Conservation (phyloP, 441 rosid species). For the Syzygium syzygioides region DNA sequence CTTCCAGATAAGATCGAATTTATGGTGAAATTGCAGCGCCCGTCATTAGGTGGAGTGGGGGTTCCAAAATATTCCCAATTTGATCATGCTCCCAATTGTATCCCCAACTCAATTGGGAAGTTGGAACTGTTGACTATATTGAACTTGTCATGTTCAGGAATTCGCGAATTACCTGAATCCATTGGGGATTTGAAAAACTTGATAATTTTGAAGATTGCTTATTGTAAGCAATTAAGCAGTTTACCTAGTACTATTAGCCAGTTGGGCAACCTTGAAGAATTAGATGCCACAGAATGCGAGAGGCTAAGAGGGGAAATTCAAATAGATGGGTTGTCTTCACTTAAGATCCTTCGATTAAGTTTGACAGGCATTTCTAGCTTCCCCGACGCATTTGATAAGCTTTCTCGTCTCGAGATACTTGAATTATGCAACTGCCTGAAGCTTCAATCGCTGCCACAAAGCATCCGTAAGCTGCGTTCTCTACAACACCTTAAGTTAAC, state of each 20-base stretch:
- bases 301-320: neutral
- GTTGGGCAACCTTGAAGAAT: neutral
- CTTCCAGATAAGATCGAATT: neutral
- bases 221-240: rapidly evolving
- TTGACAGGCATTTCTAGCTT: rapidly evolving
- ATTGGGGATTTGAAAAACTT: neutral
- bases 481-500: neutral
- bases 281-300: rapidly evolving
- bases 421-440: rapidly evolving
- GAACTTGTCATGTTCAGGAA: neutral
- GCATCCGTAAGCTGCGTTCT: neutral
- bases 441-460: neutral
- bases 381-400: rapidly evolving
- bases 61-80: too few relatives aligned
- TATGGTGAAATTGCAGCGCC: neutral
- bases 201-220: neutral
- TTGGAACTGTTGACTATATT: too few relatives aligned
- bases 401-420: neutral
- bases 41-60: neutral
- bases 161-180: neutral
- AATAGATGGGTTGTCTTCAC: neutral
- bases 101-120: neutral
- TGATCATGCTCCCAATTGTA: neutral
- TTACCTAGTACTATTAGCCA: neutral
- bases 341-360: neutral